These are phyloP conservation scores for Aspergillus chevalieri DNA, from an alignment of 2,329 filamentous ascomycete species.

Conservation along the genomic window DNA sequence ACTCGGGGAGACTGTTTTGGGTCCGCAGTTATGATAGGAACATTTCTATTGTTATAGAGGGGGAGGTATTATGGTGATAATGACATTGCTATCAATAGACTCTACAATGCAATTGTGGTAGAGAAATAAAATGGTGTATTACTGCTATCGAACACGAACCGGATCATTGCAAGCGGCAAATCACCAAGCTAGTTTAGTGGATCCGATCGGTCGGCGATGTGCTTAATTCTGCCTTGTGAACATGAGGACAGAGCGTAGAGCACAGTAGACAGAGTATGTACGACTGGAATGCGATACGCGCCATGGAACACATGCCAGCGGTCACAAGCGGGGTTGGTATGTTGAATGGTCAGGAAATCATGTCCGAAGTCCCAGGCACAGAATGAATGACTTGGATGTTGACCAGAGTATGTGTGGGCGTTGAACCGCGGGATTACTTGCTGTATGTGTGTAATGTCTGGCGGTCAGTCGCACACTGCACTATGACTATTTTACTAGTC, in stretches of 20 bases:
- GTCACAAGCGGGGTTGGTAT: not conserved
- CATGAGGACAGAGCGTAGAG: not conserved
- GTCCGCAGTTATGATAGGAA: no score
- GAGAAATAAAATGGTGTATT: no score
- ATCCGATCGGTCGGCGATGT: constrained; percentile 15
- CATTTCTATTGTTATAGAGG: no score
- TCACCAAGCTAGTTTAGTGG: constrained; percentile 15
- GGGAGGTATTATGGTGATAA: no score
- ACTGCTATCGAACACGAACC: not conserved
- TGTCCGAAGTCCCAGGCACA: not conserved
- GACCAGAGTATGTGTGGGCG: not conserved
- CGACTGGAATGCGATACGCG: not conserved
- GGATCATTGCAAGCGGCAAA: not conserved
- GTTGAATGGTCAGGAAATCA: not conserved
- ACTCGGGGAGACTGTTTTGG: no score
- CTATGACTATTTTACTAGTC: not conserved
- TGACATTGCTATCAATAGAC: no score
- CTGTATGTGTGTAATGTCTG: not conserved
- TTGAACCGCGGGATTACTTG: not conserved
- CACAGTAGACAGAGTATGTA: not conserved
- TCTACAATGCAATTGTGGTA: no score
- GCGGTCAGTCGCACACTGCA: no score
- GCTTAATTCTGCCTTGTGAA: constrained; percentile 3
- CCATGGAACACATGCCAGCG: not conserved
- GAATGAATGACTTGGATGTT: not conserved